Percentiles rank a stretch among this genome's conserved stretches.
phyloP scores from a whole-genome alignment of 2,329 filamentous ascomycete genomes.

The Curvularia spicifera region DNA sequence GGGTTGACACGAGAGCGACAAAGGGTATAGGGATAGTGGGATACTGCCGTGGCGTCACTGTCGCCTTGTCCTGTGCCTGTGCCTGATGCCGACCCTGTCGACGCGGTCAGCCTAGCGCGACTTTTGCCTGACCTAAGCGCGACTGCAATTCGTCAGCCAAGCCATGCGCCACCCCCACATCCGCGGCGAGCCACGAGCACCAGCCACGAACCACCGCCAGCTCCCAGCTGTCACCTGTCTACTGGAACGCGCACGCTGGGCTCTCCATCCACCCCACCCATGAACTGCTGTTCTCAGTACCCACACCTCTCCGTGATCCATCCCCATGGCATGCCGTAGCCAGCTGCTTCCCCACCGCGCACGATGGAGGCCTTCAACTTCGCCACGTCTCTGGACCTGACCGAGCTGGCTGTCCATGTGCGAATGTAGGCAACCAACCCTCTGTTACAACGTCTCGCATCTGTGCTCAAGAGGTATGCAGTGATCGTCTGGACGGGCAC shows the following conservation, averaged over 20 bases:
- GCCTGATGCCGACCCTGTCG: slow-evolving; percentile 6
- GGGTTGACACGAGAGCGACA: background rate
- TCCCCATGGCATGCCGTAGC: slow-evolving; percentile 36
- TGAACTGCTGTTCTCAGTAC: slow-evolving; percentile 5
- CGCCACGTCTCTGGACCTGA: slow-evolving; percentile 83
- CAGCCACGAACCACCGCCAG: background rate
- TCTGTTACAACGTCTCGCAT: background rate
- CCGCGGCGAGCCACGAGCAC: background rate
- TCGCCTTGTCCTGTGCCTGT: slow-evolving; percentile 2
- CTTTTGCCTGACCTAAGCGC: slow-evolving; percentile 23
- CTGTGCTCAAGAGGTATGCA: slow-evolving; percentile 48
- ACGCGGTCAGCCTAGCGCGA: slow-evolving; percentile 26
- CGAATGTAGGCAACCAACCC: slow-evolving; percentile 61
- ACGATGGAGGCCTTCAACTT: slow-evolving; percentile 95
- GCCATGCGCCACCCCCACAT: slow-evolving; percentile 29
- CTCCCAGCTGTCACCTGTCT: background rate
- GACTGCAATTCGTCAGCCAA: slow-evolving; percentile 28
- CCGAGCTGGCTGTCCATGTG: slow-evolving; percentile 68
- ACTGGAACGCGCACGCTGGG: too few species aligned
- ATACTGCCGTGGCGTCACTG: slow-evolving; percentile 6
- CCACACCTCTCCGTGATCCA: slow-evolving; percentile 5
- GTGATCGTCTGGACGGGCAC: slow-evolving; percentile 77
- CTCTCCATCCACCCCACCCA: slow-evolving; percentile 16
- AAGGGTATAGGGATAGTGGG: background rate
- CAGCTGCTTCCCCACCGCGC: slow-evolving; percentile 27